Evolutionary conservation across 352 stramenopile genomes (phyloP), one percentile per base, ranked within the genome.

Genomic region (Thraustotheca clavata): DNA sequence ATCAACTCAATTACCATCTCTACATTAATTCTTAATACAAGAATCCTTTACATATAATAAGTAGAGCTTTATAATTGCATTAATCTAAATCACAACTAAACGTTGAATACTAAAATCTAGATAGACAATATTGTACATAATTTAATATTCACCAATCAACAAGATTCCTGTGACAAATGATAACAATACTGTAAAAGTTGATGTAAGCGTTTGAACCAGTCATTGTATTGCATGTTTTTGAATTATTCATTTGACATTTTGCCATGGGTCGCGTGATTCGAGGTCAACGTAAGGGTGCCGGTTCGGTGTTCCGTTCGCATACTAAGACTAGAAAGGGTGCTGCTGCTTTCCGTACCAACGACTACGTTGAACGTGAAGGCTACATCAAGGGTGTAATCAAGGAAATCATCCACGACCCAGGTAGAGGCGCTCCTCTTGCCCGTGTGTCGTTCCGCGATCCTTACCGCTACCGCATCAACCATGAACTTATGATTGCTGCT

Each of bases 341-440:
- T 4, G 81, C 82, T 26, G 73, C 72, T 60, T 91, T 91, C 77
- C 84, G 84, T 41, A 72, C 76, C 9, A 73, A 89, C 18, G 84
- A 93, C 87, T 99, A 97, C 76, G 88, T 97, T 14, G 83, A 96
- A 76, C 84, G 87, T 73, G 74, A 96, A 55, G 96, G 97, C 55
- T 99, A 99, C 91, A 91, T 99, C 83, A 98, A 98, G 80, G 97
- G 97, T 62, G 93, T 99, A 35, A 80, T 99, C 61, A 98, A 98
- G 82, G 95, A 99, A 73, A 99, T 99, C 80, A 82, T 99, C 70
- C 96, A 99, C 73, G 96, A 99, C 80, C 93, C 96, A 24, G 96
- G 96, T 74, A 88, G 97, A 87, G 97, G 96, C 71, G 97, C 96
- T 27, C 96, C 96, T 20, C 76, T 99, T 22, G 96, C 95, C 67